Conservation (phyloP, 2,329 filamentous ascomycete genomes). For the Davidsoniella eucalypti region DNA sequence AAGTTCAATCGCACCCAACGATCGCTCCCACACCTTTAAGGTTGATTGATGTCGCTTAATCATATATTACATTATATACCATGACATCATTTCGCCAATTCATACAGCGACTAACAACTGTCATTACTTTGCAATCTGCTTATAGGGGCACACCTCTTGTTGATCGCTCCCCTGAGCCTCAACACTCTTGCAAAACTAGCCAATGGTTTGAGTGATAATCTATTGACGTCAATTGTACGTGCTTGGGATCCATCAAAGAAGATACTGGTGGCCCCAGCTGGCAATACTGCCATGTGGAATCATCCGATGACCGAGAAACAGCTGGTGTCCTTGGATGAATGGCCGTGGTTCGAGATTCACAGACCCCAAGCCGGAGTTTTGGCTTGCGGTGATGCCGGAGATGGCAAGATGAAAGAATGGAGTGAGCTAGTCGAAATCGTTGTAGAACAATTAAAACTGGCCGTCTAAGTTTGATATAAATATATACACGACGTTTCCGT, state of each 20-base stretch:
- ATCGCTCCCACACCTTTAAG: not conserved
- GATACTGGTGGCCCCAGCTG: constrained; percentile 63
- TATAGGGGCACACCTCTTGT: constrained; percentile 51
- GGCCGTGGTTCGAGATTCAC: constrained; percentile 54
- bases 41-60: too few relatives aligned
- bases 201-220: constrained; percentile 59
- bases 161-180: constrained; percentile 67
- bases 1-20: not conserved
- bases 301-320: constrained; percentile 69
- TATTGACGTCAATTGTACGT: constrained; percentile 57
- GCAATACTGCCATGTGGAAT: constrained; percentile 85
- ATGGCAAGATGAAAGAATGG: constrained; percentile 75
- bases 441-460: constrained; percentile 23
- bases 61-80: not conserved
- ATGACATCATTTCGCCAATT: too few relatives aligned
- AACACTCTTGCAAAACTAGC: constrained; percentile 77
- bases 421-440: constrained; percentile 52
- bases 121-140: not conserved
- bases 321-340: constrained; percentile 47
- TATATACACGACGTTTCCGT: too few relatives aligned
- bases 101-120: too few relatives aligned
- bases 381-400: constrained; percentile 71
- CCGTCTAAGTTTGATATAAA: too few relatives aligned
- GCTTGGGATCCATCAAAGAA: constrained; percentile 76
- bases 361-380: constrained; percentile 58